Evolutionary conservation across 148 eudicot genomes (phyloP).

Genomic region (Rheum nobile): DNA sequence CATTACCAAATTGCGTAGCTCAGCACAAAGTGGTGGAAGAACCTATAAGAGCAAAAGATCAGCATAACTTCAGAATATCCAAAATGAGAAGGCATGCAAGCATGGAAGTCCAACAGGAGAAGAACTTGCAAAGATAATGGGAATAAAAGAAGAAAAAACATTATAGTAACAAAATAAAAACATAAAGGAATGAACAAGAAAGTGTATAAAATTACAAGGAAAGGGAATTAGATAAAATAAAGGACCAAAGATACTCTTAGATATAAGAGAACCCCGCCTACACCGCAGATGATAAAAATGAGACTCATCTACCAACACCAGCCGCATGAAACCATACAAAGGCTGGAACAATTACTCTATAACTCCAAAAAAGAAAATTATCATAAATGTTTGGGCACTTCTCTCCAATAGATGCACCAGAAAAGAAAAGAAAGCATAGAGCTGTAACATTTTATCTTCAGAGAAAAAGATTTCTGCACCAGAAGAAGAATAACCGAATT

Average conservation of each 20-base stretch:
- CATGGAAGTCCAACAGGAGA: not conserved
- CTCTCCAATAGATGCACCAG: not conserved
- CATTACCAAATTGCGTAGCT: constrained; percentile 89
- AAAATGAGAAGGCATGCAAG: not conserved
- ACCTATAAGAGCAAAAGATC: constrained; percentile 42
- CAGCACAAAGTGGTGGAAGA: constrained; percentile 98
- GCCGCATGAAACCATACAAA: not conserved
- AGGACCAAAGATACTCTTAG: not conserved
- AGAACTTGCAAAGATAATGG: not conserved
- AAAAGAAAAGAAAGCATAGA: not conserved
- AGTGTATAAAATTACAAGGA: not conserved
- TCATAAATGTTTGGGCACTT: not conserved
- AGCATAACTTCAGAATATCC: not conserved
- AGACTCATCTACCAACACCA: not conserved
- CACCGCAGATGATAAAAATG: not conserved
- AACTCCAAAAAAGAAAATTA: not conserved
- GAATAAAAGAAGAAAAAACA: not conserved
- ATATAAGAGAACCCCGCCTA: not conserved
- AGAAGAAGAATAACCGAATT: not conserved
- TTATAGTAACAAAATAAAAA: not conserved
- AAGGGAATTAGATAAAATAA: not conserved
- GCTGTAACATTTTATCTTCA: not conserved
- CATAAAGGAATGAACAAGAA: not conserved
- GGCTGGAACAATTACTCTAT: not conserved
- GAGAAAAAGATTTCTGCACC: not conserved